Evolutionary conservation across 345 rosid species (phyloP), one percentile per base, ranked within the genome.

Genomic region (Pugionium cornutum): DNA sequence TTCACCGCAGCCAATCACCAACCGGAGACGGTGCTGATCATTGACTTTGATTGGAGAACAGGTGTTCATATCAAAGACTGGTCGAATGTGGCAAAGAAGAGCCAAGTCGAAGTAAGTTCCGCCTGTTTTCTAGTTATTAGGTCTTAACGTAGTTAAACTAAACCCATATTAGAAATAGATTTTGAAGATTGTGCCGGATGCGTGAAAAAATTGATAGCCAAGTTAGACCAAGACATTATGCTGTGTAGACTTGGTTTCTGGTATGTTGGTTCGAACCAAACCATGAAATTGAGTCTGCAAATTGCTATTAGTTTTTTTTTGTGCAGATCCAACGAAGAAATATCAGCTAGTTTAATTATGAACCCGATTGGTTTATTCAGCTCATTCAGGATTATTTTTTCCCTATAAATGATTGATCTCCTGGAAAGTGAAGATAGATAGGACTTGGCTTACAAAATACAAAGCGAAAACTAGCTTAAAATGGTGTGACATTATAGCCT

Each of bases 21-120:
- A 6, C 92, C 96, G 5, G 58, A 62, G 62, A 40, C 64, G 3
- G 79, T 71, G 31, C 6, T 86, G 71, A 75, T 76, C 27, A 58
- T 92, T 41, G 98, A 92, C 62, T 87, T 92, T 58, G 97, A 89
- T 43, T 92, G 97, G 98, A 89, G 75, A 69, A 75, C 86, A 6
- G 98, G 98, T 28, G 73, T 92, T 11, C 89, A 85, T 44, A 82
- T 89, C 55, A 92, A 79, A 74, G 96, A 92, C 47, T 92, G 97
- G 98, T 53, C 89, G 1, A 89, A 72, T 53, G 86, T 89, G 43
- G 98, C 97, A 53, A 92, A 92, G 96, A 87, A 86, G 76, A 89
- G 86, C 62, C 82, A 89, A 63, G 81, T 89, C 28, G 91, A 87
- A 63, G 98, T 92, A 77, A 82, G 95, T 35, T 80, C 4, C 8